Conservation (phyloP, 805 yeast species). For the Starmerella tilneyi region DNA sequence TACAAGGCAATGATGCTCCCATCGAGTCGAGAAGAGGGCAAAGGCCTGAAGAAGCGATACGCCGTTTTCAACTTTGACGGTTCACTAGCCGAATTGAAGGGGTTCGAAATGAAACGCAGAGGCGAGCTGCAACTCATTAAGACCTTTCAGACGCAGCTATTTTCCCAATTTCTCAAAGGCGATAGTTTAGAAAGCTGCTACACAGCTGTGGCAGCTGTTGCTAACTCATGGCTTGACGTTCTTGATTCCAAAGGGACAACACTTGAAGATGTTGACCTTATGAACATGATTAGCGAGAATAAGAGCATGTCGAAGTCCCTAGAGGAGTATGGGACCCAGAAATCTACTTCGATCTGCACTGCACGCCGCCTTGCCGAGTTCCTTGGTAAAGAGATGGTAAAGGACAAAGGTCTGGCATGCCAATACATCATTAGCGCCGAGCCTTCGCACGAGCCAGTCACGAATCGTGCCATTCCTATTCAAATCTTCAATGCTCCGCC, state of each 20-base stretch:
- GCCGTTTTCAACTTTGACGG: constrained; percentile 97
- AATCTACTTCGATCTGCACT: constrained; percentile 91
- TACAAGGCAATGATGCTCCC: constrained; percentile 96
- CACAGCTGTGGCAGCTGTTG: constrained; percentile 79
- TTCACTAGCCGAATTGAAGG: constrained; percentile 85
- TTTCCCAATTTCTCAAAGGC: constrained; percentile 84
- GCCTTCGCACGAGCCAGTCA: constrained; percentile 79
- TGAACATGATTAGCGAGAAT: constrained; percentile 91
- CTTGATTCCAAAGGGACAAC: constrained; percentile 75
- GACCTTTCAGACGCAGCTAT: constrained; percentile 89
- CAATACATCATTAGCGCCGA: constrained; percentile 79
- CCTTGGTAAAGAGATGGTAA: constrained; percentile 91
- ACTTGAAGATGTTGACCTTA: constrained; percentile 86
- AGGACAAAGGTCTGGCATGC: constrained; percentile 91
- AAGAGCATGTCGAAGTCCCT: constrained; percentile 88
- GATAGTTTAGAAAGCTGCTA: constrained; percentile 68
- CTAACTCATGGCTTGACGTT: constrained; percentile 93
- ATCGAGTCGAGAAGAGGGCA: constrained; percentile 94
- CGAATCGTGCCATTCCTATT: constrained; percentile 94
- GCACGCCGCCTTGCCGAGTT: constrained; percentile 90
- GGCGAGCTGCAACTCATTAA: constrained; percentile 91
- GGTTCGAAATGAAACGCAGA: constrained; percentile 91
- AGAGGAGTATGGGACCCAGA: constrained; percentile 79
- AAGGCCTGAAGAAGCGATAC: constrained; percentile 88
- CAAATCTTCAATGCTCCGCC: constrained; percentile 83